Conservation (phyloP, 1,139 yeast genomes). For the Geotrichum candidum region DNA sequence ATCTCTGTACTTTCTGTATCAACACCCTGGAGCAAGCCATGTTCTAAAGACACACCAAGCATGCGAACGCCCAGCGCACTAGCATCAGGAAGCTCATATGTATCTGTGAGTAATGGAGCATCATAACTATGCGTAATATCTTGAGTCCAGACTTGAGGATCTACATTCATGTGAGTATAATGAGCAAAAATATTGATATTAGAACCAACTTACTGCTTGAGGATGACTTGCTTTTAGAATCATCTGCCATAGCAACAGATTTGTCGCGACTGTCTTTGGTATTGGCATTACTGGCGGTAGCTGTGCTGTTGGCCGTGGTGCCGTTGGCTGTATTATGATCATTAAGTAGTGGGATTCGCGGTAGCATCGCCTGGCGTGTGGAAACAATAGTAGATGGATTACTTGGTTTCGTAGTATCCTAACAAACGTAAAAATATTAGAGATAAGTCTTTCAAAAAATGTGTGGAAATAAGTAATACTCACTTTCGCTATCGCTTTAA, state of each 20-base stretch:
- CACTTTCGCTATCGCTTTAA: conserved; percentile 66
- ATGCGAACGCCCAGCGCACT: conserved; percentile 65
- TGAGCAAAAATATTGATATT: not conserved
- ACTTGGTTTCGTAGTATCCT: conserved; percentile 73
- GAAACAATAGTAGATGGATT: conserved; percentile 70
- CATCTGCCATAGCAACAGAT: not conserved
- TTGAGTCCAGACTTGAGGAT: conserved; percentile 77
- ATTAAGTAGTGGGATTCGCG: conserved; percentile 59
- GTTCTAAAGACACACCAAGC: conserved; percentile 81
- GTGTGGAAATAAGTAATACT: conserved; percentile 1
- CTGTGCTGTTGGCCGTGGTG: conserved; percentile 32
- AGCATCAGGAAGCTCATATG: conserved; percentile 75
- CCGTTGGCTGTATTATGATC: conserved; percentile 33
- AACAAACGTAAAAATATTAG: conserved; percentile 6
- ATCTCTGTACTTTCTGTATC: conserved; percentile 70
- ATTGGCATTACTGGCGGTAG: not conserved
- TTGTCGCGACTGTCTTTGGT: conserved; percentile 7
- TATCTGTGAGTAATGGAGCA: conserved; percentile 73
- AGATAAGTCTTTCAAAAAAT: not conserved
- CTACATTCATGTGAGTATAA: not conserved
- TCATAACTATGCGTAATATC: conserved; percentile 88
- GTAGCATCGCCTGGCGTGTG: conserved; percentile 78
- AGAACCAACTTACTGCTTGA: not conserved
- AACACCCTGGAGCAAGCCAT: conserved; percentile 81
- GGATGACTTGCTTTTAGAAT: not conserved